Base-by-base conservation (phyloP, 2,329 filamentous ascomycete genomes). In the Colletotrichum kahawae region DNA sequence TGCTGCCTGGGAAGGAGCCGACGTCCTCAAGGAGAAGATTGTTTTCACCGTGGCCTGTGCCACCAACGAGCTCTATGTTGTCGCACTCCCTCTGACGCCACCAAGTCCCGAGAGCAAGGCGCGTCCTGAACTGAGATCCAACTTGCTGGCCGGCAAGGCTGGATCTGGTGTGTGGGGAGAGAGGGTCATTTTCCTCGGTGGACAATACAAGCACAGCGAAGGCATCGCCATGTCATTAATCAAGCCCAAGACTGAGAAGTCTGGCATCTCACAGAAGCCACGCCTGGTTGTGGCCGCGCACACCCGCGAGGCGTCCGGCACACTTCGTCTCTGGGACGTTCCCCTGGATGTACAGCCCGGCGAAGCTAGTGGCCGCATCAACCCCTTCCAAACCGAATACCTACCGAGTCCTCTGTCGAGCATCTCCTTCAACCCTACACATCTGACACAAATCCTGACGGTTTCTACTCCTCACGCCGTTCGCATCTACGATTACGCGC, bases 121-220 rank as follows among this genome's bases (percentile, higher is more conserved):
- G 4, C 85, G 91, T 13, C 84, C 87, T 5, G 90, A 92, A 74
- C 83, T 93, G 29, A 87, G 85, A 68, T 82, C 83, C 21, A 87
- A 85, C 73, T 85, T 92, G 12, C 80, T 91, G 66, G 87, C 88
- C 9, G 89, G 87, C 24, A 88, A 87, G 76, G 89, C 89, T 43
- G 92, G 92, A 21, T 90, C 88, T 36, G 91, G 91, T 51, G 87
- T 87, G n/a, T 93, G 92, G 91, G 91, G 91, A 8, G 92, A 93
- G 82, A 88, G 87, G 0, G 82, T 93, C 29, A 85, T 88, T 2
- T 80, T 88, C 13, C 85, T 93, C 8, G 83, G 83, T 21, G 91
- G 91, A 2, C 90, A 91, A 79, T 83, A 85, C 60, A 89, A 86
- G 75, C 83, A 86, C 33, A 89, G 89, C 36, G 86, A 91, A 74